Base-by-base conservation (phyloP, 73 alveolate species). In the Paramecium primaurelia region DNA sequence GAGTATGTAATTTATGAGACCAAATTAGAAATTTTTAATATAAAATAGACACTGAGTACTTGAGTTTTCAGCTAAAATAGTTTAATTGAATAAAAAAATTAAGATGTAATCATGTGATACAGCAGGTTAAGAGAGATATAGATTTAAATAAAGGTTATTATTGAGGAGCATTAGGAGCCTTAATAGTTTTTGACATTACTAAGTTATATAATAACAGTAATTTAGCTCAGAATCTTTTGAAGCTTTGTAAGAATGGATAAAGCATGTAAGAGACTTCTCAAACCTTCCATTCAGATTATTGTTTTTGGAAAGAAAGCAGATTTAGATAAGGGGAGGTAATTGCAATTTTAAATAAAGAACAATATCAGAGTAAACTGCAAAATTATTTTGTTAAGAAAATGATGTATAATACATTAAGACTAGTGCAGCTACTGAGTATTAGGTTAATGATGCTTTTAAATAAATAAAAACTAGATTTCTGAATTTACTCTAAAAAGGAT, bases 101-200 rank as follows among this genome's bases (percentile, higher is more conserved):
- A 94, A 93, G 58, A 95, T 96, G 22, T 94, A 97, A 86, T 92
- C 96, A 2, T 97, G 98, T 98, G 99, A 97, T 93, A 97, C 99
- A 36, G 99, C 98, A 4, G 99, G 98, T 12, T 92, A 96, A 92
- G 99, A 96, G 60, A 26, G 98, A 12, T 96, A 92, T 84, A 86
- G 96, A 51, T 36, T 36, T 92, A 6, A 91, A 93, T 4, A 22
- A 37, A 16, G 93, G 95, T 16, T 93, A 86, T 80, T 91, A 90
- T 64, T 3, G 96, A 26, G 96, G 95, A 11, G 92, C 93, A 5
- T 73, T 54, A 7, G 96, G 93, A 6, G 94, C 95, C 38, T 49
- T 94, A 32, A 84, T 94, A 6, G 91, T 77, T 1, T 94, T 28
- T 77, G 97, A 94, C 49, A 71, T 94, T 28, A 86, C 96, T 2